Conservation (phyloP, 2,329 filamentous ascomycete genomes). For the Alternaria triticina region DNA sequence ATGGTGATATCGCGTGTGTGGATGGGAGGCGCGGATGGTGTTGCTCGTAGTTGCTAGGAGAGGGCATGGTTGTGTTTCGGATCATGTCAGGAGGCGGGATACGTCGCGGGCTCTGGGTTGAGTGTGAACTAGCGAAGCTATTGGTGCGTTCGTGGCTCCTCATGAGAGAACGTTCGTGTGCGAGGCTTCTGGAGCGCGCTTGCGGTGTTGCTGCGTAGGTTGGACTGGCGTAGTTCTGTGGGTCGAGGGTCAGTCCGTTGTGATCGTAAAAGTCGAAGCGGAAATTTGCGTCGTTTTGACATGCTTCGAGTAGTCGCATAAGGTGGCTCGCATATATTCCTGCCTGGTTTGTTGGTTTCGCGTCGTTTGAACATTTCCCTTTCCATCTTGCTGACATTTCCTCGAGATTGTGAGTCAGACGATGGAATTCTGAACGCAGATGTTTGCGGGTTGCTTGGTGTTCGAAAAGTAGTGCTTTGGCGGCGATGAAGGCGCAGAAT, state of each 20-base stretch:
- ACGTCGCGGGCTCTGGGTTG: conserved; percentile 19
- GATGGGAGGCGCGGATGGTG: background rate
- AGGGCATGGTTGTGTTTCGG: background rate
- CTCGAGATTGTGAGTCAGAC: conserved; percentile 30
- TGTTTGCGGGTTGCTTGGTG: conserved; percentile 25
- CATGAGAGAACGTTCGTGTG: conserved; percentile 1
- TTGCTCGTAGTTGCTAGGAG: conserved; percentile 9
- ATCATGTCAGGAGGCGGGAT: conserved; percentile 10
- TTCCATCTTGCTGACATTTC: conserved; percentile 40
- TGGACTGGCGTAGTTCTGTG: conserved; percentile 25
- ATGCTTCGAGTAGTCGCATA: conserved; percentile 26
- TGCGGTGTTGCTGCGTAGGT: conserved; percentile 23
- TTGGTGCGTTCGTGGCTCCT: conserved; percentile 12
- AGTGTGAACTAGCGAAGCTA: conserved; percentile 23
- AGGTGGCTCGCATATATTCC: conserved; percentile 36
- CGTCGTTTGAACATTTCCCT: background rate
- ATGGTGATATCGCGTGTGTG: background rate
- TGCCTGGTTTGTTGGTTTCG: conserved; percentile 26
- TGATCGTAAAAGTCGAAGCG: conserved; percentile 43
- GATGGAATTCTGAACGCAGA: conserved; percentile 34
- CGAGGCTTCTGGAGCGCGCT: conserved; percentile 12
- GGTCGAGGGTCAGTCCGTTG: conserved; percentile 26
- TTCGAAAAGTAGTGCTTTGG: conserved; percentile 40
- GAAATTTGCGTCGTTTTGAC: conserved; percentile 27
- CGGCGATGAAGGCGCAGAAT: conserved; percentile 42